Evolutionary conservation across 129 eudicot genomes (phyloP).

Genomic region (Solidago caesia): DNA sequence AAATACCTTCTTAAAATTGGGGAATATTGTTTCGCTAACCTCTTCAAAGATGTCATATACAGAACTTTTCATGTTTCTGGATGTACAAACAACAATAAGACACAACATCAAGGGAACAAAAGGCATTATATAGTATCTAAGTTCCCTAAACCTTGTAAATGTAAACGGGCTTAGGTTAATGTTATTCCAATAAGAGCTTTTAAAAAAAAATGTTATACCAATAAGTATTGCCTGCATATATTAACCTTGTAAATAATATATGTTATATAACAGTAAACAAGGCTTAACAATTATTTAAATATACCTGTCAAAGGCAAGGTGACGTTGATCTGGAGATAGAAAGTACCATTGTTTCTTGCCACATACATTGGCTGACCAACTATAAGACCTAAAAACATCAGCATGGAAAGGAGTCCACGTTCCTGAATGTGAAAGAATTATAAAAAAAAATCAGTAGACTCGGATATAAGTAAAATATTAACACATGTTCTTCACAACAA

Average conservation of each 20-base stretch:
- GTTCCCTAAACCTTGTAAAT: too few relatives aligned
- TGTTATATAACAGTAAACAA: conserved; percentile 5
- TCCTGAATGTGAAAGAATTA: conserved; percentile 45
- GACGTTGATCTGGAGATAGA: conserved; percentile 67
- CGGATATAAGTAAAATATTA: not conserved
- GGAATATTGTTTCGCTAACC: conserved; percentile 55
- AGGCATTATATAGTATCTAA: too few relatives aligned
- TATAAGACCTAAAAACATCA: conserved; percentile 95
- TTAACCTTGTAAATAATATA: not conserved
- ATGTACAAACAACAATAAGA: conserved; percentile 15
- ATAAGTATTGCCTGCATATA: too few relatives aligned
- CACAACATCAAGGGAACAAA: not conserved
- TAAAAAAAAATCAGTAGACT: not conserved
- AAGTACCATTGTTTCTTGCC: conserved; percentile 84
- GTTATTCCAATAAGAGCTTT: too few relatives aligned
- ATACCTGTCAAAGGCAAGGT: conserved; percentile 86
- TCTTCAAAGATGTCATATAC: conserved; percentile 85
- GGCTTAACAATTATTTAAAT: not conserved
- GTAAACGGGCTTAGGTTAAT: too few relatives aligned
- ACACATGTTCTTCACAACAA: conserved; percentile 5
- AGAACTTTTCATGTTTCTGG: conserved; percentile 73
- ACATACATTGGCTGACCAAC: conserved; percentile 55
- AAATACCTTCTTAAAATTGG: conserved; percentile 63
- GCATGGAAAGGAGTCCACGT: conserved; percentile 99
- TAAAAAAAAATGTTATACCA: too few relatives aligned